Base-by-base conservation (phyloP, 202 grass and related monocot genomes). In the Sporobolus alterniflorus region DNA sequence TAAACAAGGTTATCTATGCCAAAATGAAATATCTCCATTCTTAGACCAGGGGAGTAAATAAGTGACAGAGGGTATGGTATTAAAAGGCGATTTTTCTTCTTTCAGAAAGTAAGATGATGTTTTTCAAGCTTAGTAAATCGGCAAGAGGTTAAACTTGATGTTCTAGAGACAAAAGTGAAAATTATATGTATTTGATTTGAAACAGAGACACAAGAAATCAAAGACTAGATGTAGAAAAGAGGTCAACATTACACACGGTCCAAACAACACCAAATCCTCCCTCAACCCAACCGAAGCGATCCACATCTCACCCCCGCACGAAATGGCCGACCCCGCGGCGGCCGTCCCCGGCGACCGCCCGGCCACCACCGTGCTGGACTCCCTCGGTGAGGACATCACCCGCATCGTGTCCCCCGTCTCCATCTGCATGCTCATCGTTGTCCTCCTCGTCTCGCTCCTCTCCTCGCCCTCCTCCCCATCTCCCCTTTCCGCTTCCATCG, bases 391-490 rank as follows among this genome's bases (percentile, higher is more conserved):
- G 82, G 91, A 92, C 65, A 74, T 95, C 50, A 86, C 90, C 68
- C 96, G 96, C 64, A 98, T 98, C 90, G 84, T 98, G 44, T 85
- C 76, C 74, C 96, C 96, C 0, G 96, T 98, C 33, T 95, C 96
- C 78, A 73, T 82, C 79, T 98, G 92, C 78, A 98, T 98, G 96
- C 73, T 98, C 79, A 89, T 98, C 43, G 92, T 98, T 57, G 96
- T 98, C 40, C 87, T 98, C 72, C 96, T 98, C 57, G 92, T 98
- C 76, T 91, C 91, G 73, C 78, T 76, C 67, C 92, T 98, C 64
- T 80, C 88, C 64, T 89, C 85, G 60, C 60, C 84, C 49, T 50
- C 64, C 64, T 87, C 86, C 51, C 83, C 85, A 3, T 73, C 82
- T 32, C 79, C 75, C 29, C 10, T 88, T 69, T 16, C 90, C 42